Evolutionary conservation across 1,284 basidiomycete species (phyloP).

Genomic region (Austroboletus novae-zelandiae): DNA sequence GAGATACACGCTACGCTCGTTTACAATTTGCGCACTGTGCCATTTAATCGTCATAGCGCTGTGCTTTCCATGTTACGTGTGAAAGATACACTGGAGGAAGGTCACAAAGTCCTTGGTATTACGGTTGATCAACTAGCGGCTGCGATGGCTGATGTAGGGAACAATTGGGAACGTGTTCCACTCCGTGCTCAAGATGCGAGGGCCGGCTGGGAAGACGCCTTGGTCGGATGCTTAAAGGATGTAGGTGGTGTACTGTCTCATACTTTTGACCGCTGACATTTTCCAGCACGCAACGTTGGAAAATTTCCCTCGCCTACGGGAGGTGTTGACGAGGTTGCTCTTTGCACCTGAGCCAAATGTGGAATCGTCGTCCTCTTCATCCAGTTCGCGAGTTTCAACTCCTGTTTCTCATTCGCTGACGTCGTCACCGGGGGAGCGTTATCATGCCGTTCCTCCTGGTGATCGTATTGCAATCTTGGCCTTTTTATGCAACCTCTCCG

Average conservation of each 20-base stretch:
- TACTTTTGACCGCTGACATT: constrained; percentile 15
- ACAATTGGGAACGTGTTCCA: constrained; percentile 78
- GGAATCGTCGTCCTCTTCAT: constrained; percentile 42
- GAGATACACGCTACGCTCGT: constrained; percentile 91
- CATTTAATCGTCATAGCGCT: constrained; percentile 68
- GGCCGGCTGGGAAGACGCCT: constrained; percentile 81
- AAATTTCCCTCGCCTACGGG: constrained; percentile 73
- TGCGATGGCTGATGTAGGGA: constrained; percentile 70
- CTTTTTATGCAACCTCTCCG: constrained; percentile 87
- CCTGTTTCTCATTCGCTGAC: constrained; percentile 37
- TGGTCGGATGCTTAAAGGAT: constrained; percentile 88
- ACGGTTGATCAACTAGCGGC: constrained; percentile 55
- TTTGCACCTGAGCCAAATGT: constrained; percentile 54
- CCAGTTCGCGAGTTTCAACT: constrained; percentile 45
- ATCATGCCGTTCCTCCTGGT: constrained; percentile 66
- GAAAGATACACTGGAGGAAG: constrained; percentile 40
- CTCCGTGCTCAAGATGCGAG: constrained; percentile 63
- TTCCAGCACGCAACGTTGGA: constrained; percentile 71
- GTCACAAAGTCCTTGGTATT: constrained; percentile 50
- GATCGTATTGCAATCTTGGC: constrained; percentile 85
- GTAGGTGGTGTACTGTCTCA: constrained; percentile 45
- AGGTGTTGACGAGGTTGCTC: constrained; percentile 73
- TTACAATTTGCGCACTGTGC: constrained; percentile 81
- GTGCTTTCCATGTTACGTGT: constrained; percentile 59
- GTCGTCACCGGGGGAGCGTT: constrained; percentile 65